A percentile compares a stretch with the other conserved stretches of the same genome.
These are phyloP conservation scores for Tilletiopsis washingtonensis DNA, from an alignment of 1,284 basidiomycete species.

Conservation along the genomic window DNA sequence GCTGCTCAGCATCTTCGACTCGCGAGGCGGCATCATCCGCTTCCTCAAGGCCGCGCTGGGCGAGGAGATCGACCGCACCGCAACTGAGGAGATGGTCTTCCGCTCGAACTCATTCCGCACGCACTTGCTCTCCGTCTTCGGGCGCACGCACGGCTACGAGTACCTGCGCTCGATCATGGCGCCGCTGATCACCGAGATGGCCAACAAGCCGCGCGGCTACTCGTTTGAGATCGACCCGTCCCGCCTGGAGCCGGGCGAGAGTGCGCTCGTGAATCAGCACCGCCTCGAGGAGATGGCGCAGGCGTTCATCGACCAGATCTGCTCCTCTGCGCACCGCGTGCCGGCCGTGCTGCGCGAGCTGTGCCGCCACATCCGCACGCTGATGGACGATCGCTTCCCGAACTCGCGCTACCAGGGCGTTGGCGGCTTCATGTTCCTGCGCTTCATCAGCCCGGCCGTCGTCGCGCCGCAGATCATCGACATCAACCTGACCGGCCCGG, in stretches of 20 bases:
- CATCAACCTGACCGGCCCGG: conserved; percentile 32
- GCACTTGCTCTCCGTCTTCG: conserved; percentile 34
- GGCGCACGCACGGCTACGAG: conserved; percentile 41
- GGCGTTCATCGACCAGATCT: conserved; percentile 39
- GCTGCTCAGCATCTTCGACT: conserved; percentile 38
- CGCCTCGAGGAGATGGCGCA: conserved; percentile 39
- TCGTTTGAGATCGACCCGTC: conserved; percentile 42
- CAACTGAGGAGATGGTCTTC: conserved; percentile 41
- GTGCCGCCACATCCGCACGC: conserved; percentile 36
- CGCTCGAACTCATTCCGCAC: conserved; percentile 41
- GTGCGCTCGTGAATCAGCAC: conserved; percentile 26
- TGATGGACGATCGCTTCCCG: conserved; percentile 37
- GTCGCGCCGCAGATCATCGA: conserved; percentile 42
- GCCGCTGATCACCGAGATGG: conserved; percentile 37
- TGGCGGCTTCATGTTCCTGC: conserved; percentile 40
- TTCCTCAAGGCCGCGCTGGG: conserved; percentile 34
- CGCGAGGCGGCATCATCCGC: conserved; percentile 32
- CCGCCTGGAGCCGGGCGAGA: conserved; percentile 28
- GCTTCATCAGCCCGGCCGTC: conserved; percentile 40
- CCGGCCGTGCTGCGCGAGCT: conserved; percentile 41
- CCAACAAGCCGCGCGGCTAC: conserved; percentile 29
- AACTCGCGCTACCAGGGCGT: conserved; percentile 39
- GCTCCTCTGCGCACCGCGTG: conserved; percentile 36
- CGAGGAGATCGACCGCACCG: conserved; percentile 36
- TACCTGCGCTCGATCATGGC: conserved; percentile 39